Percentiles rank a stretch among this genome's conserved stretches.
These are phyloP conservation scores for Vinca major DNA, from an alignment of 305 asterid genomes.

Conservation along the genomic window DNA sequence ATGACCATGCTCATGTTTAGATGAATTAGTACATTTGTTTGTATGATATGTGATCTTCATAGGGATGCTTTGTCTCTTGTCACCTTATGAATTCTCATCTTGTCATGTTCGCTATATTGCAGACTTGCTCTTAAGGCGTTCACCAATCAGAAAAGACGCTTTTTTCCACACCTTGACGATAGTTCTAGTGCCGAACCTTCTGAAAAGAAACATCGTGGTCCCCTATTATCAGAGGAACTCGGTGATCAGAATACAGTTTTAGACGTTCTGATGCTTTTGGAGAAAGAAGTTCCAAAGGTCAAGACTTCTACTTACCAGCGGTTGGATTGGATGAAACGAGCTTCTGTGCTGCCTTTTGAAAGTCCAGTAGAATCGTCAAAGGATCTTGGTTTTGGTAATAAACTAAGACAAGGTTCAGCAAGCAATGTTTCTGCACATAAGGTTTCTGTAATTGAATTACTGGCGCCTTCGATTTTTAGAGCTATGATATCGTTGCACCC, in stretches of 20 bases:
- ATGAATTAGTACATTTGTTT: not conserved
- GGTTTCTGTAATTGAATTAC: conserved; percentile 75
- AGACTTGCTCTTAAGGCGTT: conserved; percentile 97
- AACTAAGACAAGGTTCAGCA: conserved; percentile 49
- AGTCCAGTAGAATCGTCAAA: conserved; percentile 40
- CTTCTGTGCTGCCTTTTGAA: conserved; percentile 54
- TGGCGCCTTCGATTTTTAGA: conserved; percentile 66
- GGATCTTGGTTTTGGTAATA: conserved; percentile 48
- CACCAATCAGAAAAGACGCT: conserved; percentile 74
- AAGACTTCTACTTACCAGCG: conserved; percentile 64
- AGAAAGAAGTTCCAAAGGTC: conserved; percentile 62
- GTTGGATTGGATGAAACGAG: conserved; percentile 78
- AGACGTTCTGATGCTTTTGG: conserved; percentile 54
- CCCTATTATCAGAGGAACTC: conserved; percentile 38
- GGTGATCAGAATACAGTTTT: conserved; percentile 46
- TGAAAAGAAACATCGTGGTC: conserved; percentile 48
- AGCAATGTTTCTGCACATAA: conserved; percentile 41
- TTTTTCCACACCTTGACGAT: conserved; percentile 75
- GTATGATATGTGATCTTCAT: not conserved
- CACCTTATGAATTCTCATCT: not conserved
- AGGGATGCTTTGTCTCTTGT: conserved; percentile 3
- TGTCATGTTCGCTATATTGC: conserved; percentile 15
- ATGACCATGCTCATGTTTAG: not conserved
- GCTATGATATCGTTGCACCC: conserved; percentile 77
- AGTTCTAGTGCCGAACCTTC: conserved; percentile 46